Conservation (phyloP, 1,284 basidiomycete species). For the Ganoderma meredithae region DNA sequence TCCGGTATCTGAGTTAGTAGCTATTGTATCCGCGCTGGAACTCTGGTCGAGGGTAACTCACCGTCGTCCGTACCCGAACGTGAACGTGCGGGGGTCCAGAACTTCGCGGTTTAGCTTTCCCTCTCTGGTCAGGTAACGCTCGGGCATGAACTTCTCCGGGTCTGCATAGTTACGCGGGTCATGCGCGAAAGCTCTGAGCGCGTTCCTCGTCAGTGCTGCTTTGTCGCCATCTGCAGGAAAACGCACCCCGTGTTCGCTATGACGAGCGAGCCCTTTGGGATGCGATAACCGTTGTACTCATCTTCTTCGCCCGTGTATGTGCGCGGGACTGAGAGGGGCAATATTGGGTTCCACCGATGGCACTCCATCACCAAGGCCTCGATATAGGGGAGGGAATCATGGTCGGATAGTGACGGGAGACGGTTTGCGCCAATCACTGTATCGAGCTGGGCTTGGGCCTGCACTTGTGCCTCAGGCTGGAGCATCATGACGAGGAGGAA, state of each 20-base stretch:
- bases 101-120: slow-evolving; percentile 20
- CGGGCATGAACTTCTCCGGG: slow-evolving; percentile 28
- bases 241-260: slow-evolving; percentile 32
- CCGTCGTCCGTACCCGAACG: slow-evolving; percentile 36
- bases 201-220: neutral
- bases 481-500: slow-evolving; percentile 36
- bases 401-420: slow-evolving; percentile 30
- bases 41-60: neutral
- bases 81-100: slow-evolving; percentile 17
- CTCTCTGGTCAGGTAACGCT: slow-evolving; percentile 27
- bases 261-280: slow-evolving; percentile 33
- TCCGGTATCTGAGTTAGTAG: too few relatives aligned
- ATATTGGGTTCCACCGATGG: slow-evolving; percentile 31
- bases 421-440: slow-evolving; percentile 28
- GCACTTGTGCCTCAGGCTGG: slow-evolving; percentile 34
- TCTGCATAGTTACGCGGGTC: slow-evolving; percentile 26
- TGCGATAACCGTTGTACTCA: slow-evolving; percentile 29
- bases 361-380: slow-evolving; percentile 29
- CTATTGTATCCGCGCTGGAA: too few relatives aligned
- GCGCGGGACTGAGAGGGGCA: slow-evolving; percentile 29
- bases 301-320: slow-evolving; percentile 24
- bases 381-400: slow-evolving; percentile 27
- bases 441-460: slow-evolving; percentile 42
- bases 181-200: slow-evolving; percentile 21
- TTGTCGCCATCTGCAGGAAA: neutral